phyloP scores from a whole-genome alignment of 257 asterid genomes.

The Penstemon eatonii region DNA sequence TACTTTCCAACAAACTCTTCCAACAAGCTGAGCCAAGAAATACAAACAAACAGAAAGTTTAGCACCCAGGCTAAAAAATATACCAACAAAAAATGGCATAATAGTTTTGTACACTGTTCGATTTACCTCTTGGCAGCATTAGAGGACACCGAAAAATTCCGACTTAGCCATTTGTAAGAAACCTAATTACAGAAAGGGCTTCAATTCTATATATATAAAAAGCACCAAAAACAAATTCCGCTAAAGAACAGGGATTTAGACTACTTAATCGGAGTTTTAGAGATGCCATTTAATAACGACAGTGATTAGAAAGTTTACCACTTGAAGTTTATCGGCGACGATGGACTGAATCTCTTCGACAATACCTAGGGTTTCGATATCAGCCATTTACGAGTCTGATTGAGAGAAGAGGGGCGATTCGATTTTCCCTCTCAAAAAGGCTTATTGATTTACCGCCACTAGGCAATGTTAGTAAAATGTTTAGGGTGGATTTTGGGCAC shows the following conservation, averaged over 20 bases:
- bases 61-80: conserved; percentile 10
- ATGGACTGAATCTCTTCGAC: conserved; percentile 76
- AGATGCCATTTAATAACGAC: background rate
- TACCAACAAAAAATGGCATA: background rate
- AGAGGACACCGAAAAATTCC: conserved; percentile 80
- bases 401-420: too few species aligned
- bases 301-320: conserved; percentile 48
- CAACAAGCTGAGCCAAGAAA: conserved; percentile 57
- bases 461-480: too few species aligned
- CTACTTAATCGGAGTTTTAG: background rate
- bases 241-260: conserved; percentile 4
- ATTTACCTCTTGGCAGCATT: conserved; percentile 84
- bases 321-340: conserved; percentile 92
- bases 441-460: too few species aligned
- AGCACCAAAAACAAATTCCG: background rate
- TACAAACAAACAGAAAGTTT: conserved; percentile 10
- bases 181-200: conserved; percentile 45
- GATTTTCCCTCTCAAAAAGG: too few species aligned
- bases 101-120: background rate
- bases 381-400: conserved; percentile 46
- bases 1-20: conserved; percentile 73
- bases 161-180: conserved; percentile 98
- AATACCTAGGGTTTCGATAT: conserved; percentile 61
- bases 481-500: too few species aligned
- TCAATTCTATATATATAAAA: background rate